Evolutionary conservation across 768 basidiomycete species (phyloP), one percentile per base, ranked within the genome.

Genomic region (Candolleomyces eurysporus): DNA sequence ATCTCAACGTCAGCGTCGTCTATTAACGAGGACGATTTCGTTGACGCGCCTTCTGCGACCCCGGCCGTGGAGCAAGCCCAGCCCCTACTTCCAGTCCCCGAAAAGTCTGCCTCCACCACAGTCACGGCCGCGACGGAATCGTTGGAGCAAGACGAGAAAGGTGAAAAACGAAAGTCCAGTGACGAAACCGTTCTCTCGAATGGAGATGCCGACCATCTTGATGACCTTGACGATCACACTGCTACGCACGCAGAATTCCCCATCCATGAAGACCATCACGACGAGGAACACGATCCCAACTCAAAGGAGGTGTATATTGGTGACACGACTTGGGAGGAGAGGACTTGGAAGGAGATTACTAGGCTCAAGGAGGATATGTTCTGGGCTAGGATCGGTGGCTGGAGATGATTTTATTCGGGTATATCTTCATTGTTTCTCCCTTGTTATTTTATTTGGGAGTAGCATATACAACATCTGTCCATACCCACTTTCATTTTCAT

Each of bases 321-420:
- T 14, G 84, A 90, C 50, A 75, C 80, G 31, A 90, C 88, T 4
- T 94, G 93, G 92, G 92, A 94, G 72, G 92, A 94, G 70, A 80
- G 86, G 55, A 87, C 89, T 19, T 94, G 92, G 91, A 89, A 87
- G 67, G 90, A 92, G 74, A 70, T 95, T 19, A 79, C 85, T 17
- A 79, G 79, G 48, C 71, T 95, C 64, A 83, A 86, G 61, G 91
- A 94, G 71, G 88, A 90, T 48, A 90, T 94, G 90, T 94, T 91
- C 71, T 94, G 86, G 89, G 89, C 92, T 21, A 76, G 93, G 58
- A 73, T 92, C 51, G 92, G 92, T 0, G 85, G 81, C 0, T 56
- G 76, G 22, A 68, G 69, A 49, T 68, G 68, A 49, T 75, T 36
- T 36, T 36, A 7, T 36, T 36, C 36, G 8, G 1, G 36, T 36